Base-by-base conservation (phyloP, 2,329 filamentous ascomycete species). In the Graphilbum sp. region DNA sequence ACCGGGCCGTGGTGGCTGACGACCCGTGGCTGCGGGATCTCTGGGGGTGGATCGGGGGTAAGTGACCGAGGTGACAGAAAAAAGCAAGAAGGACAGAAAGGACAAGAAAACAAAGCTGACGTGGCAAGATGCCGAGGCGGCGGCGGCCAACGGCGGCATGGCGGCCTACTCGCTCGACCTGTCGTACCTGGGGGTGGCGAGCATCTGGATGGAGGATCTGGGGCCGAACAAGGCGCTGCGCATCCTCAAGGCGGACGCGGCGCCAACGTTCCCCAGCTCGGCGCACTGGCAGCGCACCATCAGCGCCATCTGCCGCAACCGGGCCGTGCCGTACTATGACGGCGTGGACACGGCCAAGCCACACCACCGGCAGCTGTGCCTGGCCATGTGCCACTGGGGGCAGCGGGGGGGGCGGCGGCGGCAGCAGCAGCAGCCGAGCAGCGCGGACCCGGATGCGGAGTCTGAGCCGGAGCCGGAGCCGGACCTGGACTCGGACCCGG, bases 1-100 rank as follows among this genome's bases (percentile, higher is more conserved):
- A 90, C 49, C 68, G 69, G 43, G 58, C 66, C 6, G 68, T 87
- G n/a, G 67, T 81, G 1, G 62, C 66, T 6, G 79, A 84, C 43
- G 77, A 87, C 49, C 72, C 70, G 23, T 83, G 80, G 72, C 61
- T 88, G n/a, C 68, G 75, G 41, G 78, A 81, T 40, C 61, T 82
- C n/a, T 92, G 84, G 84, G 70, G 74, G 34, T 83, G 81, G 66
- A 64, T 87, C 35, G 66, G 70, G 41, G 73, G 79, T 75, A 50
- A 51, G 62, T 32, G 23, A n/a, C 27, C 5, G 27, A 5, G 11
- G 11, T 13, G 27, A n/a, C n/a, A n/a, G n/a, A n/a, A n/a, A n/a
- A n/a, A n/a, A n/a, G n/a, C n/a, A n/a, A n/a, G n/a, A n/a, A n/a
- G n/a, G n/a, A n/a, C n/a, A n/a, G n/a, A n/a, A n/a, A n/a, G n/a